Evolutionary conservation across 2,329 filamentous ascomycete genomes (phyloP), one percentile per base, ranked within the genome.

Genomic region (Monosporascus sp.): DNA sequence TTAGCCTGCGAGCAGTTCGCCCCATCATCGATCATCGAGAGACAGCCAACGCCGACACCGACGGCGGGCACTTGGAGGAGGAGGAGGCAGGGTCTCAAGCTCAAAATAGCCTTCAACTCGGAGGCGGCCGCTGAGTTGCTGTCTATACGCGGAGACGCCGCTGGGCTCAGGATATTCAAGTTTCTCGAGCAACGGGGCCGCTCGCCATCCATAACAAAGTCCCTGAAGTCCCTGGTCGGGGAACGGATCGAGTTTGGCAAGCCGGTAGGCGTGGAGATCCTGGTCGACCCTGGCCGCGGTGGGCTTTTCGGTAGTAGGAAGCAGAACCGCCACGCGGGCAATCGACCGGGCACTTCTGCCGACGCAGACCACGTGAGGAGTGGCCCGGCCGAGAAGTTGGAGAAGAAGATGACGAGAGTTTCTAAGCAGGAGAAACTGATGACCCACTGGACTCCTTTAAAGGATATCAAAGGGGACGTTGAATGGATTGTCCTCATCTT

Each of bases 121-220:
- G 68, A 71, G 7, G 71, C 74, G 11, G 73, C 79, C 48, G 68
- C 77, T 0, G 73, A 78, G 11, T 66, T 79, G 11, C 70, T 84
- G 1, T 73, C 75, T 14, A 67, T 79, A 2, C 67, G 66, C 17
- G 62, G 69, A 36, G 64, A 68, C 14, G 68, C 78, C 17, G 63
- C 73, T 48, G 73, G 76, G 47, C 74, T 72, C 56, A 80, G 84
- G 55, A 71, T 83, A 14, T 84, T 84, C 62, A 72, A 75, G 41
- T 74, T 83, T n/a, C 71, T 85, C 5, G 66, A 71, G 5, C 72
- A 78, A n/a, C 72, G 76, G 45, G 70, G 74, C 1, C 67, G 69
- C n/a, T 71, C 75, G 8, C 71, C 72, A 0, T 71, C 69, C 2
- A 64, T 79, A 6, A 72, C 71, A 2, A 75, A 73, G 49, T 67